Base-by-base conservation (phyloP, 1,284 basidiomycete species). In the Boletellus deceptivus region DNA sequence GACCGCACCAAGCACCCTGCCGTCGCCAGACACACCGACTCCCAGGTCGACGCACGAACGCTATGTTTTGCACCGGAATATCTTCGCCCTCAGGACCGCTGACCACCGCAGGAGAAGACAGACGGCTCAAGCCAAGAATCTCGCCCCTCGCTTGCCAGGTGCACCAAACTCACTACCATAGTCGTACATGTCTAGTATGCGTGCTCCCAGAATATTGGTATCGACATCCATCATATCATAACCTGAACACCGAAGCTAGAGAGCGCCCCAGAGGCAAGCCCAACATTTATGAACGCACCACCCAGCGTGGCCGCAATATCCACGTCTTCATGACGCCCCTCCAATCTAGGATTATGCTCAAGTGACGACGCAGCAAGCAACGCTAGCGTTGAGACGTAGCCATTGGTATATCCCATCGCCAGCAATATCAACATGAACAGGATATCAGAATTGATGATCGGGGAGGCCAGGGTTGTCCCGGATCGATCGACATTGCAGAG, bases 261-360 rank as follows among this genome's bases (percentile, higher is more conserved):
- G 41, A 88, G 65, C 63, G 90, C 91, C 0, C 92, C 92, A 0
- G 82, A 49, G 3, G 80, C 82, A 46, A 95, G 72, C 3, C 92
- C 92, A 4, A 82, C 83, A 1, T 91, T 85, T 16, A 93, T 68
- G 55, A 80, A 90, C 69, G 93, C 93, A 54, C 80, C 84, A 1
- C 83, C 83, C 9, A 95, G 76, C 0, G 87, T 89, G 4, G 90
- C 91, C 4, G 91, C 91, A 18, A 89, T 76, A 59, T 93, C 91
- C 29, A 92, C 84, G 60, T 94, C 89, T 48, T 89, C 82, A 60
- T 68, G 77, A 58, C 77, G 72, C 4, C 83, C 81, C 56, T 76
- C 75, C 42, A 91, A 65, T 46, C 77, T 72, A 13, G 81, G 80
- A 61, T 91, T 91, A 63, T 89, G 86, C 56, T 84, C 77, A 4